Evolutionary conservation across 352 stramenopile species (phyloP).

Genomic region (Phytophthora boehmeriae): DNA sequence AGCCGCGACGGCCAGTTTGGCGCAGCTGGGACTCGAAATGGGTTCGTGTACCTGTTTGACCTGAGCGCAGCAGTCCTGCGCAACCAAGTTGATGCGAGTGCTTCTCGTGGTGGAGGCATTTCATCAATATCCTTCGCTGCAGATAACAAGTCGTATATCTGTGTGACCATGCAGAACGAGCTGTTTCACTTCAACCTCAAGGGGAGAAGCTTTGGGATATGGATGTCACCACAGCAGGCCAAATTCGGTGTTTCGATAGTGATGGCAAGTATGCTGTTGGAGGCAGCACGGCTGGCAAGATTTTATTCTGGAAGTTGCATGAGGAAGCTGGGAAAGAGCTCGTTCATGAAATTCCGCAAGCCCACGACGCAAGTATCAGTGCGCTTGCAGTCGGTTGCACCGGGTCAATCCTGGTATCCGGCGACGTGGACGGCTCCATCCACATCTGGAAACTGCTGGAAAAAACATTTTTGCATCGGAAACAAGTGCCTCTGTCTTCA

Average conservation of each 20-base stretch:
- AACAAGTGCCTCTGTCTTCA: background rate
- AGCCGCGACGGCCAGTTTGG: constrained; percentile 57
- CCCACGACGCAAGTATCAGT: constrained; percentile 68
- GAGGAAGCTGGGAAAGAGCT: constrained; percentile 43
- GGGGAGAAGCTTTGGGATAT: constrained; percentile 58
- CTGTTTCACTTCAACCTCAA: constrained; percentile 60
- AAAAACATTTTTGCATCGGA: constrained; percentile 2
- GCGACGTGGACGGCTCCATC: constrained; percentile 62
- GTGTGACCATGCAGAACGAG: constrained; percentile 75
- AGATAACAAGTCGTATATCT: constrained; percentile 62
- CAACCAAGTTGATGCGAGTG: constrained; percentile 44
- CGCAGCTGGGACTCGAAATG: constrained; percentile 63
- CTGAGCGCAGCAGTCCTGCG: constrained; percentile 32
- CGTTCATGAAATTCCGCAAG: constrained; percentile 66
- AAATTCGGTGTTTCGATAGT: constrained; percentile 74
- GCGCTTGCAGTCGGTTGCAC: constrained; percentile 59
- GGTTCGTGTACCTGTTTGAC: constrained; percentile 59
- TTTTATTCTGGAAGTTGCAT: constrained; percentile 77
- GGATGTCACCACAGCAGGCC: constrained; percentile 51
- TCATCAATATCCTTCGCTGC: constrained; percentile 58
- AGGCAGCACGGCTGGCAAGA: constrained; percentile 59
- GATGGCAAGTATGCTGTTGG: constrained; percentile 75
- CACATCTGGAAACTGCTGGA: constrained; percentile 60
- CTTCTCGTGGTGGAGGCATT: constrained; percentile 41
- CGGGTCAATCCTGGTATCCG: constrained; percentile 65